Conservation (phyloP, 192 early-diverging fungal species). For the Coemansia sp. region DNA sequence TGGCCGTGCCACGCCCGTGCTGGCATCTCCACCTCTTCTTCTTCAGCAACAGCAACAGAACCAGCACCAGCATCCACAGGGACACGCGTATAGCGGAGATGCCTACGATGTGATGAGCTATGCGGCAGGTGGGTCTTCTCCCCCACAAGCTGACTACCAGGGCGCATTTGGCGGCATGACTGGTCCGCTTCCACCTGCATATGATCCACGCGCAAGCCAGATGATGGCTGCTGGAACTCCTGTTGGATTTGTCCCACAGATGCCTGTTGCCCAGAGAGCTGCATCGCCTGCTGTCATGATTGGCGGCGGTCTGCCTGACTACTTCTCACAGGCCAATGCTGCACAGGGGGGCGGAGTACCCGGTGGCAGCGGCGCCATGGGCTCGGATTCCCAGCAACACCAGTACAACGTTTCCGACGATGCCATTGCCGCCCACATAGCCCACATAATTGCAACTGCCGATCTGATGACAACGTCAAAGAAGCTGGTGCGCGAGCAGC, state of each 20-base stretch:
- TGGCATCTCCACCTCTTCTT: constrained; percentile 22
- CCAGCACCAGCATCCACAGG: constrained; percentile 2
- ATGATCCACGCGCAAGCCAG: constrained; percentile 48
- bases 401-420: constrained; percentile 63
- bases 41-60: background rate
- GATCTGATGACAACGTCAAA: constrained; percentile 96
- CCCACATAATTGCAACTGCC: constrained; percentile 79
- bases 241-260: constrained; percentile 12
- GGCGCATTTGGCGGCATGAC: constrained; percentile 8
- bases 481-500: constrained; percentile 87
- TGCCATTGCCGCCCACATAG: constrained; percentile 66
- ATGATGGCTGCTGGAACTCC: constrained; percentile 14
- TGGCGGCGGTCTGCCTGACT: constrained; percentile 27
- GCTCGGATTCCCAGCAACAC: background rate
- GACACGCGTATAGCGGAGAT: constrained; percentile 39
- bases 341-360: background rate
- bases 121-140: constrained; percentile 23
- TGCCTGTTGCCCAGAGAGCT: constrained; percentile 17
- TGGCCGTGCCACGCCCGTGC: constrained; percentile 29
- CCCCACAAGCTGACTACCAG: constrained; percentile 27
- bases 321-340: constrained; percentile 23
- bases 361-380: background rate
- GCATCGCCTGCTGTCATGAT: constrained; percentile 27
- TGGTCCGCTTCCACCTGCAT: constrained; percentile 32
- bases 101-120: constrained; percentile 47